A percentile compares a stretch with the other conserved stretches of the same genome.
These are phyloP conservation scores for Arthrobotrys sinensis DNA, from an alignment of 2,329 filamentous ascomycete species.

Conservation along the genomic window DNA sequence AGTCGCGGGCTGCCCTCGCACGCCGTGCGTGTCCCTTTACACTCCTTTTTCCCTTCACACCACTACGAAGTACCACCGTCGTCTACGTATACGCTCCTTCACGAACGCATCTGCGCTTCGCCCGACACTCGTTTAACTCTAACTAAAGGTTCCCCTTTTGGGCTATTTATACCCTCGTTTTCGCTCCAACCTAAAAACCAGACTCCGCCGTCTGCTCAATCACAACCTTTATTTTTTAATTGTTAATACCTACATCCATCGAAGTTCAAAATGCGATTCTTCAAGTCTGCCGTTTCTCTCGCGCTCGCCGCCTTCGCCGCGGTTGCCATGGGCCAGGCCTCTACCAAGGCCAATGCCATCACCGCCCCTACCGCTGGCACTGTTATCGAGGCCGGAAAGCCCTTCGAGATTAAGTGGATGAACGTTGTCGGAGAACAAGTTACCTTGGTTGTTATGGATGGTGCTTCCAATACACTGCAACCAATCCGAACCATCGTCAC, in stretches of 20 bases:
- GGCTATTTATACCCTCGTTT: conserved; percentile 52
- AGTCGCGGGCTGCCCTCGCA: conserved; percentile 55
- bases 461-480: conserved; percentile 8
- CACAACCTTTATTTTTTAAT: conserved; percentile 30
- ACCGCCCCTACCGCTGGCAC: conserved; percentile 11
- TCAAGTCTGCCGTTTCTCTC: conserved; percentile 50
- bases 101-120: conserved; percentile 58
- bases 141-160: conserved; percentile 11
- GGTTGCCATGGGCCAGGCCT: conserved; percentile 36
- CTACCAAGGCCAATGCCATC: conserved; percentile 34
- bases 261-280: conserved; percentile 57
- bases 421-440: conserved; percentile 20
- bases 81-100: conserved; percentile 60
- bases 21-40: conserved; percentile 50
- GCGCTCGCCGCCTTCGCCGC: conserved; percentile 48
- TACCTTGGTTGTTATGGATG: conserved; percentile 39
- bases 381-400: conserved; percentile 17
- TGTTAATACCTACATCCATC: conserved; percentile 39
- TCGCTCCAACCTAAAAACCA: conserved; percentile 23
- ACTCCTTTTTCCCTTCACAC: conserved; percentile 46
- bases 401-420: conserved; percentile 38
- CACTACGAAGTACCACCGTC: conserved; percentile 35
- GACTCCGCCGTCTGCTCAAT: not conserved
- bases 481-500: conserved; percentile 31
- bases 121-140: conserved; percentile 54